phyloP scores from a whole-genome alignment of 306 rosid genomes.

The Mimosa bimucronata region DNA sequence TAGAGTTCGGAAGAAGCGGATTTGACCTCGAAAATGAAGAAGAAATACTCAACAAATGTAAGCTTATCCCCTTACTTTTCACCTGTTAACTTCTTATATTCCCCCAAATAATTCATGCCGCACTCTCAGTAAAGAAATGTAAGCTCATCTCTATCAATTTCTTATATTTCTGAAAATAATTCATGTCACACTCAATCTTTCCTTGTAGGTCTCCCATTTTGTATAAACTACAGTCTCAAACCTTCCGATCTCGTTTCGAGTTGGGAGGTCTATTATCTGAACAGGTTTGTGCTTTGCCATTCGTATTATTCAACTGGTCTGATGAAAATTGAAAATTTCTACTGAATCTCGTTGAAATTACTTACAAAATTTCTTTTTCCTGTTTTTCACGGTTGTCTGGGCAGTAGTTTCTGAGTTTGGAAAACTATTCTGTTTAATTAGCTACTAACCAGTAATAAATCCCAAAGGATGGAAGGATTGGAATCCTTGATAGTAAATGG shows the following conservation, averaged over 20 bases:
- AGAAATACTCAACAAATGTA: slow-evolving; percentile 77
- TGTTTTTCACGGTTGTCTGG: not conserved
- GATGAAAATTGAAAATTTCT: not conserved
- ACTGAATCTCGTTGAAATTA: not conserved
- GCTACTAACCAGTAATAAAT: not conserved
- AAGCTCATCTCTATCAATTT: slow-evolving; percentile 19
- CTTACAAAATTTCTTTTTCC: not conserved
- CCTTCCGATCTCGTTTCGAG: slow-evolving; percentile 83
- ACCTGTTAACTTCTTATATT: not conserved
- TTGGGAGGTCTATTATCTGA: slow-evolving; percentile 93
- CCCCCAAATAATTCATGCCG: not conserved
- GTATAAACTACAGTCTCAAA: slow-evolving; percentile 72
- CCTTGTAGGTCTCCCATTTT: slow-evolving; percentile 64
- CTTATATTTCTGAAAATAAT: not conserved
- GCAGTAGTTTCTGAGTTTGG: slow-evolving; percentile 15
- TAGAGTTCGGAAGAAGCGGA: slow-evolving; percentile 57
- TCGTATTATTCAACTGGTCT: not conserved
- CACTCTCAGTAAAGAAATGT: slow-evolving; percentile 60
- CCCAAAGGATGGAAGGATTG: not conserved
- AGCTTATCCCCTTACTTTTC: slow-evolving; percentile 27
- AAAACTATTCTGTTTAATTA: not conserved
- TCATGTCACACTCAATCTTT: slow-evolving; percentile 16
- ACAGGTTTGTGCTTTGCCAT: slow-evolving; percentile 56
- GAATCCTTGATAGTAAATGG: slow-evolving; percentile 6
- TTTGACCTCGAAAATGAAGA: slow-evolving; percentile 73